Evolutionary conservation across 2,329 filamentous ascomycete genomes (phyloP).

Genomic region (Penicillium hordei): DNA sequence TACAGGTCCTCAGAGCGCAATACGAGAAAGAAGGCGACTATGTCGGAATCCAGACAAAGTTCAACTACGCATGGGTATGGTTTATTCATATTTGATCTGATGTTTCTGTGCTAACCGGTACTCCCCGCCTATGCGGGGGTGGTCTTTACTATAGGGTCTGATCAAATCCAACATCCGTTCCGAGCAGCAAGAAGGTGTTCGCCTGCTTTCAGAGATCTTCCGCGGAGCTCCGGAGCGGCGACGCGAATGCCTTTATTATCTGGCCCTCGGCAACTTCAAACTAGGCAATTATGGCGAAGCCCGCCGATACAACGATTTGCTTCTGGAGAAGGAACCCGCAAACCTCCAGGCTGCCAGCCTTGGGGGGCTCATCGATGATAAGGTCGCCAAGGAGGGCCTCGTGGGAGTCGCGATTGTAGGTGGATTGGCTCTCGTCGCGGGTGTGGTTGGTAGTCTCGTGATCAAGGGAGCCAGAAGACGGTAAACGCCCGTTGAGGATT

Average conservation of each 20-base stretch:
- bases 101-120: constrained; percentile 3
- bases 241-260: constrained; percentile 97
- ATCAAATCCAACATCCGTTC: constrained; percentile 84
- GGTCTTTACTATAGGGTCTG: constrained; percentile 63
- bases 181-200: constrained; percentile 93
- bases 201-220: constrained; percentile 94
- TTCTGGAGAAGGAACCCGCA: constrained; percentile 84
- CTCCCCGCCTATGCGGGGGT: constrained; percentile 15
- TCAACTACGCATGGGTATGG: constrained; percentile 97
- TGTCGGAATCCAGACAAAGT: constrained; percentile 96
- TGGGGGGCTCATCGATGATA: constrained; percentile 86
- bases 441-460: constrained; percentile 85
- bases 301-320: constrained; percentile 86
- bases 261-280: constrained; percentile 96
- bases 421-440: constrained; percentile 86
- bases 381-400: constrained; percentile 89
- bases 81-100: not conserved
- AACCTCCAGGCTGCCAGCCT: constrained; percentile 90
- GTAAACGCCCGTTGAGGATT: constrained; percentile 28
- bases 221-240: constrained; percentile 87
- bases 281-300: constrained; percentile 96
- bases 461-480: constrained; percentile 71
- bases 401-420: constrained; percentile 94
- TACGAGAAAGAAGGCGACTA: constrained; percentile 98
- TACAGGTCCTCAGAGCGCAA: constrained; percentile 87